These are phyloP conservation scores for Microglena sp. DNA, from an alignment of 139 green algal species.

Conservation along the genomic window DNA sequence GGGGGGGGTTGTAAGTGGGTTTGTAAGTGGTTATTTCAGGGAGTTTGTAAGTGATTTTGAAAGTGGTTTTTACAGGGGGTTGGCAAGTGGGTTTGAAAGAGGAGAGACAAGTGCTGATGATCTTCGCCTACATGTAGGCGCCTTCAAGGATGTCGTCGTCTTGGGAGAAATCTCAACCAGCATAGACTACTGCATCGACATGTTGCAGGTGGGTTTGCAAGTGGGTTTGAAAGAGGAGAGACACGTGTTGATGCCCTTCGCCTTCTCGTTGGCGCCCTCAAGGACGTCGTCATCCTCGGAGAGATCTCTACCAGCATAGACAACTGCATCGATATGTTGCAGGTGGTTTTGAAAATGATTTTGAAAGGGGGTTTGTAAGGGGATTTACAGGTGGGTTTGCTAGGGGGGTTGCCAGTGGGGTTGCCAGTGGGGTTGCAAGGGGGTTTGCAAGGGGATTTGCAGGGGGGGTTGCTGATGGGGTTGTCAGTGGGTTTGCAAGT, in stretches of 20 bases:
- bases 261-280: constrained; percentile 86
- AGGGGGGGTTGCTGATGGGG: too few species aligned
- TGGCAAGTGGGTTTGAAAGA: constrained; percentile 92
- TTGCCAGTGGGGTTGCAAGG: too few species aligned
- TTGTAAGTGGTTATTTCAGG: too few species aligned
- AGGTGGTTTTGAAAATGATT: constrained; percentile 93
- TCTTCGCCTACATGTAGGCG: constrained; percentile 83
- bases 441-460: too few species aligned
- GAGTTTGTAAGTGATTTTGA: too few species aligned
- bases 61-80: too few species aligned
- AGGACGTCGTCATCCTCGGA: constrained; percentile 83
- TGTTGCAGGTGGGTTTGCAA: constrained; percentile 78
- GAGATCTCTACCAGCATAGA: constrained; percentile 86
- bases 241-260: constrained; percentile 71
- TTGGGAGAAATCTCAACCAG: constrained; percentile 91
- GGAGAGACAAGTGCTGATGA: constrained; percentile 67
- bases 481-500: too few species aligned
- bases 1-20: too few species aligned
- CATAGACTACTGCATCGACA: constrained; percentile 51
- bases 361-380: constrained; percentile 89
- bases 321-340: constrained; percentile 62
- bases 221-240: constrained; percentile 86
- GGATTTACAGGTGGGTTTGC: too few species aligned
- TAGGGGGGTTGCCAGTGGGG: too few species aligned
- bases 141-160: constrained; percentile 85